These are phyloP conservation scores for Pseudogymnoascus sp. DNA, from an alignment of 2,329 filamentous ascomycete species.

Conservation along the genomic window DNA sequence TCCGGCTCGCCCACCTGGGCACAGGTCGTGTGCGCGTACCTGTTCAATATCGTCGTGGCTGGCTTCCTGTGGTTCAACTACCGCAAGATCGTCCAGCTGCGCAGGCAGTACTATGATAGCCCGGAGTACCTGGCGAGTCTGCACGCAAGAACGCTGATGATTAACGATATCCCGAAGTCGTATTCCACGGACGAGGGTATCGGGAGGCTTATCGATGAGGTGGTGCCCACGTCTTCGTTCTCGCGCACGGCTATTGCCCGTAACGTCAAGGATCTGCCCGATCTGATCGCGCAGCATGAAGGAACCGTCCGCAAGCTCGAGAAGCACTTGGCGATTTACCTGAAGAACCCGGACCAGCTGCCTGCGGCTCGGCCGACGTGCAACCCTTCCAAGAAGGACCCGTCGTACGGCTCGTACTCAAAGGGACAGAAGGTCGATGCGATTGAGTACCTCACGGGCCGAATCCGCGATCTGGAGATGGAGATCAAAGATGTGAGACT, in stretches of 20 bases:
- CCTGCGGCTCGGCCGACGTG: conserved; percentile 71
- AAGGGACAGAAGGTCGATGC: conserved; percentile 76
- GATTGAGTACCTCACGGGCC: conserved; percentile 82
- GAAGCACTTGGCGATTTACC: conserved; percentile 74
- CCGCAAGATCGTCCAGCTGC: conserved; percentile 58
- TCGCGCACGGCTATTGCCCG: conserved; percentile 77
- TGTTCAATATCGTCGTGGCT: conserved; percentile 67
- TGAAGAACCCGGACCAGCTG: conserved; percentile 76
- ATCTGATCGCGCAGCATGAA: conserved; percentile 77
- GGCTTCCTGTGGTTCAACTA: conserved; percentile 91
- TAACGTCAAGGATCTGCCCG: conserved; percentile 84
- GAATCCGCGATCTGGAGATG: conserved; percentile 73
- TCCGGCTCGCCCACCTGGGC: conserved; percentile 48
- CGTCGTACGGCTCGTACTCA: conserved; percentile 53
- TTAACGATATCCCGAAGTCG: conserved; percentile 77
- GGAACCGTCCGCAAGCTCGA: conserved; percentile 75
- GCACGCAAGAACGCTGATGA: conserved; percentile 64
- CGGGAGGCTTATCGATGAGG: conserved; percentile 68
- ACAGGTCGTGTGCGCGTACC: conserved; percentile 49
- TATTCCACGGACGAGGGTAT: conserved; percentile 79
- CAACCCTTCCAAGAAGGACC: conserved; percentile 72
- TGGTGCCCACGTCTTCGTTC: conserved; percentile 70
- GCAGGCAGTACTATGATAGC: conserved; percentile 74
- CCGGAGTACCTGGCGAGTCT: conserved; percentile 82
- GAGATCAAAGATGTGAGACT: conserved; percentile 78